Evolutionary conservation across 768 basidiomycete species (phyloP), one percentile per base, ranked within the genome.

Genomic region (Cystofilobasidium macerans): DNA sequence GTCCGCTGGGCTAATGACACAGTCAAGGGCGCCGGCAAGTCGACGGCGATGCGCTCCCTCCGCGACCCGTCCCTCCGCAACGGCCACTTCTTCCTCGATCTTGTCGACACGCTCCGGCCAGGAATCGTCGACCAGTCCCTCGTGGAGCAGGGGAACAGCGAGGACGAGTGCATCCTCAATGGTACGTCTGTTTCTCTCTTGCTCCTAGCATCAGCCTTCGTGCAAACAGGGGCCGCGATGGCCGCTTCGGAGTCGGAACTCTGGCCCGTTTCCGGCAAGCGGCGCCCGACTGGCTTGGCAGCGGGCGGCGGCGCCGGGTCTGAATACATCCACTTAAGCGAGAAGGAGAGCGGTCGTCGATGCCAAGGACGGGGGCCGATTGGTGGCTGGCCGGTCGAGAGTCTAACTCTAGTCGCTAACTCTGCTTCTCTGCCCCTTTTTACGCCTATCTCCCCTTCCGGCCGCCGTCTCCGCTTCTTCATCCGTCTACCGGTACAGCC

Each of bases 1-100:
- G 84, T 97, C 66, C 89, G 84, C 74, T 98, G 94, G 94, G 91
- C 95, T 0, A 97, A 97, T 75, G 80, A 85, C 38, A 92, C 86
- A 4, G 94, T 87, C 11, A 85, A 89, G 75, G 74, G 72, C 69
- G 76, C 72, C 0, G 78, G 78, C 33, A 80, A 80, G 72, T 67
- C 63, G 22, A 80, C 81, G 61, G 71, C 84, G 8, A 89, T 95
- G 77, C 80, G 91, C 40, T 93, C 89, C 48, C 97, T 98, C 82
- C 97, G 90, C 77, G 95, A 98, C 74, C 88, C 91, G 1, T 82
- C 83, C 20, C 79, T 97, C 71, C 87, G 87, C 33, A 92, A 88
- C 30, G 93, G 86, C 0, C 73, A 95, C 58, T 98, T 93, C 84
- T 86, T 95, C 82, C 82, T 99, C 69, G 87, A 97, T 72, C 80